Evolutionary conservation across 441 rosid species (phyloP).

Genomic region (Caryocar brasiliense): DNA sequence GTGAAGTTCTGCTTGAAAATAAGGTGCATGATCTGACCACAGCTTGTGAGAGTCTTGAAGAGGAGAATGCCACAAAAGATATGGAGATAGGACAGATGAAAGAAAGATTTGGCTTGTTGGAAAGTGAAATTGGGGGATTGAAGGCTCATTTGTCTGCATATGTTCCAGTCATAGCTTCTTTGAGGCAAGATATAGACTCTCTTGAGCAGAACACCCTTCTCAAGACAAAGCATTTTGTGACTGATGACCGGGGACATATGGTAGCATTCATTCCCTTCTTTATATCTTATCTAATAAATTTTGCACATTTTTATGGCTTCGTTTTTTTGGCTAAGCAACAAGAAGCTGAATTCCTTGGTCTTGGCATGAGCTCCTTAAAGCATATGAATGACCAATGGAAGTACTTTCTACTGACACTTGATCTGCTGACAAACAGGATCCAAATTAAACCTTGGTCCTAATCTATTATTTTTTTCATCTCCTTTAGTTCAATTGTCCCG

Average conservation of each 20-base stretch:
- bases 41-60: slow-evolving; percentile 42
- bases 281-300: neutral
- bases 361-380: too few species aligned
- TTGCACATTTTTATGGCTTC: neutral
- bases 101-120: slow-evolving; percentile 37
- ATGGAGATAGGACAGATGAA: slow-evolving; percentile 37
- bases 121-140: slow-evolving; percentile 41
- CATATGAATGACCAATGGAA: too few species aligned
- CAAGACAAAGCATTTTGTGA: slow-evolving; percentile 22
- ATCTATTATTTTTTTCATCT: too few species aligned
- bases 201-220: slow-evolving; percentile 32
- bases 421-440: too few species aligned
- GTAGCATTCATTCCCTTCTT: slow-evolving; percentile 22
- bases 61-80: slow-evolving; percentile 26
- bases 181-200: slow-evolving; percentile 32
- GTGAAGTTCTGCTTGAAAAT: slow-evolving; percentile 50
- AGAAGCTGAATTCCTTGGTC: neutral
- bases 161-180: slow-evolving; percentile 40
- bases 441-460: too few species aligned
- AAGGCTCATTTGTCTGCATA: slow-evolving; percentile 44
- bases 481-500: too few species aligned
- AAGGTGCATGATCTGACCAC: slow-evolving; percentile 51
- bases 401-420: too few species aligned
- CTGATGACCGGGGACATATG: slow-evolving; percentile 18
- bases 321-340: neutral